These are phyloP conservation scores for Yamadazyma sp. DNA, from an alignment of 1,139 yeast genomes.

Conservation along the genomic window DNA sequence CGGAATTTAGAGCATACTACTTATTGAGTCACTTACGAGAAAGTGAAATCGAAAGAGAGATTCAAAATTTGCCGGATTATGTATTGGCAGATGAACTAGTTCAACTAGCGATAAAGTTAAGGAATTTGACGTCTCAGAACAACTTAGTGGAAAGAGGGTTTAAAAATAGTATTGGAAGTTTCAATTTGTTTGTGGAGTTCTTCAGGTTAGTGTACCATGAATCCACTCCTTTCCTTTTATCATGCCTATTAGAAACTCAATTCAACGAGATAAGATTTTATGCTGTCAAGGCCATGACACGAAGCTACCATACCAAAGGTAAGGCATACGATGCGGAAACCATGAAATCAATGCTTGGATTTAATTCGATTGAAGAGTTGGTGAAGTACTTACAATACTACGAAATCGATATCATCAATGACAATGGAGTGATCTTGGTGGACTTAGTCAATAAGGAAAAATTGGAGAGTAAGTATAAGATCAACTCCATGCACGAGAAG, in stretches of 20 bases:
- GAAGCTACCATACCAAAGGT: conserved; percentile 69
- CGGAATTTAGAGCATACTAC: conserved; percentile 91
- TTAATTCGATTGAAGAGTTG: conserved; percentile 57
- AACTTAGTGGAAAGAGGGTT: conserved; percentile 59
- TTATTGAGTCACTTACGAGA: conserved; percentile 78
- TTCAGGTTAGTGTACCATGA: conserved; percentile 54
- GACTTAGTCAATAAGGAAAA: conserved; percentile 58
- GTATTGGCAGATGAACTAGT: conserved; percentile 58
- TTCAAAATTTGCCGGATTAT: conserved; percentile 64
- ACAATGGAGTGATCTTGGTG: conserved; percentile 34
- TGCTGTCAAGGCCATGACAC: conserved; percentile 68
- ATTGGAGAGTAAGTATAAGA: conserved; percentile 42
- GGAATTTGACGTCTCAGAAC: conserved; percentile 67
- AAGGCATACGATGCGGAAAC: conserved; percentile 57
- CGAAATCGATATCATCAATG: conserved; percentile 50
- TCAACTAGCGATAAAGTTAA: conserved; percentile 68
- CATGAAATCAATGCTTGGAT: conserved; percentile 58
- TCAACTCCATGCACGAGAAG: conserved; percentile 44
- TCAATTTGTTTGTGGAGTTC: conserved; percentile 63
- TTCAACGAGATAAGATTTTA: conserved; percentile 77
- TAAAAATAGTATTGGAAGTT: conserved; percentile 56
- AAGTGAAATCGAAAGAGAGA: conserved; percentile 77
- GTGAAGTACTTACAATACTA: conserved; percentile 61
- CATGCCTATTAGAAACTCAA: conserved; percentile 78
- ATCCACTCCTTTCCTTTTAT: conserved; percentile 64